These are phyloP conservation scores for Clathrus columnatus DNA, from an alignment of 768 basidiomycete genomes.

Conservation along the genomic window DNA sequence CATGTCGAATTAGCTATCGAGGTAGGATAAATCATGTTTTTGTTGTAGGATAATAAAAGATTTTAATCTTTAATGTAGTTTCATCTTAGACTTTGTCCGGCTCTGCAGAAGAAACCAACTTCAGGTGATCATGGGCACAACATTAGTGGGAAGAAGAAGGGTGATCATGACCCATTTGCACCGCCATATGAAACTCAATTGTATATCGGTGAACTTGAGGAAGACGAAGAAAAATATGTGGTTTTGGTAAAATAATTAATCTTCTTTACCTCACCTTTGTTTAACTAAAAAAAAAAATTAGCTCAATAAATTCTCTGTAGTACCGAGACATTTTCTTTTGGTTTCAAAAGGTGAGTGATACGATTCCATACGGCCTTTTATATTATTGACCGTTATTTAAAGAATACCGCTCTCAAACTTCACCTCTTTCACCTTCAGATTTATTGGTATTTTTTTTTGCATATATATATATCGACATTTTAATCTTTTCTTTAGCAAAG, in stretches of 20 bases:
- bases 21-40: constrained; percentile 33
- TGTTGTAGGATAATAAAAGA: constrained; percentile 12
- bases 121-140: constrained; percentile 36
- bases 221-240: constrained; percentile 54
- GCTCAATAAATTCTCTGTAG: constrained; percentile 83
- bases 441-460: constrained; percentile 32
- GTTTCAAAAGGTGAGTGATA: constrained; percentile 63
- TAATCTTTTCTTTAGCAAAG: constrained; percentile 30
- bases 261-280: neutral
- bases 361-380: neutral
- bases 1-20: constrained; percentile 56
- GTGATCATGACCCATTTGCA: constrained; percentile 62
- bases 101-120: constrained; percentile 68
- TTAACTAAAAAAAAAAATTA: constrained; percentile 22
- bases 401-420: constrained; percentile 73
- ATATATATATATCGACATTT: neutral
- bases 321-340: constrained; percentile 80
- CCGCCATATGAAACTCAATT: constrained; percentile 78
- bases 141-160: constrained; percentile 21
- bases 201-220: constrained; percentile 64
- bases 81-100: constrained; percentile 78
- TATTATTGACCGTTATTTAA: neutral
- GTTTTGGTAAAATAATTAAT: constrained; percentile 47
- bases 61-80: constrained; percentile 42
- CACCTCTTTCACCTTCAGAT: constrained; percentile 72